Percentiles rank a stretch among this genome's conserved stretches.
Conservation (phyloP, 768 basidiomycete species). For the Gelatoporia subvermispora region DNA sequence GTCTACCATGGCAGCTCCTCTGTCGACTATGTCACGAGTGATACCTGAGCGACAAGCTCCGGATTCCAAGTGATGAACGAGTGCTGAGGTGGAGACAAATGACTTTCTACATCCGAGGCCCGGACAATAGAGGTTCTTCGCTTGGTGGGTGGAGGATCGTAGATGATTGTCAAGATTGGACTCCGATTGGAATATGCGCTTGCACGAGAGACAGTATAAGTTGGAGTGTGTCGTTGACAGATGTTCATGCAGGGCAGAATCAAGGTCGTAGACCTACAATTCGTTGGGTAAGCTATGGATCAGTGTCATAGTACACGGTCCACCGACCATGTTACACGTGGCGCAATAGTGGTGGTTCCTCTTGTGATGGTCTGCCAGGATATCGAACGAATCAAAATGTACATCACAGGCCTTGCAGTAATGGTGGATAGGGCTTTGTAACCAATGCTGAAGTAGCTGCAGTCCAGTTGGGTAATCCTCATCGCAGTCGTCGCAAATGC, state of each 20-base stretch:
- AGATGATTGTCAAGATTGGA: slow-evolving; percentile 44
- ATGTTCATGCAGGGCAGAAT: neutral
- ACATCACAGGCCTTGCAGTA: slow-evolving; percentile 50
- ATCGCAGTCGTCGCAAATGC: slow-evolving; percentile 42
- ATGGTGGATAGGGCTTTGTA: slow-evolving; percentile 41
- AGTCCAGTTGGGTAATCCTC: slow-evolving; percentile 36
- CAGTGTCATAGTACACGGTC: no score
- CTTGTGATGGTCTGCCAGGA: slow-evolving; percentile 38
- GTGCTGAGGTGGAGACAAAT: slow-evolving; percentile 51
- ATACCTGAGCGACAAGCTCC: slow-evolving; percentile 52
- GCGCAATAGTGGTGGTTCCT: slow-evolving; percentile 39
- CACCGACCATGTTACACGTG: slow-evolving; percentile 26
- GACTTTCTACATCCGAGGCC: slow-evolving; percentile 37
- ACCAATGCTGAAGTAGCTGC: slow-evolving; percentile 46
- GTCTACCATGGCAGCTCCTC: slow-evolving; percentile 39
- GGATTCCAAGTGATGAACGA: slow-evolving; percentile 60
- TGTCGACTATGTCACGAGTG: slow-evolving; percentile 34
- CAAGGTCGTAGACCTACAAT: neutral
- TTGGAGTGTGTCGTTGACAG: no score
- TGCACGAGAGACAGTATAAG: slow-evolving; percentile 41
- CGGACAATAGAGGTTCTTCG: slow-evolving; percentile 32
- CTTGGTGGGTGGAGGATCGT: slow-evolving; percentile 46
- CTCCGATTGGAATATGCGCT: slow-evolving; percentile 36
- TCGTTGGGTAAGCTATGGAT: no score
- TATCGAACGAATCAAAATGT: slow-evolving; percentile 32